Evolutionary conservation across 306 rosid species (phyloP), one percentile per base, ranked within the genome.

Genomic region (Rosa multiflora): DNA sequence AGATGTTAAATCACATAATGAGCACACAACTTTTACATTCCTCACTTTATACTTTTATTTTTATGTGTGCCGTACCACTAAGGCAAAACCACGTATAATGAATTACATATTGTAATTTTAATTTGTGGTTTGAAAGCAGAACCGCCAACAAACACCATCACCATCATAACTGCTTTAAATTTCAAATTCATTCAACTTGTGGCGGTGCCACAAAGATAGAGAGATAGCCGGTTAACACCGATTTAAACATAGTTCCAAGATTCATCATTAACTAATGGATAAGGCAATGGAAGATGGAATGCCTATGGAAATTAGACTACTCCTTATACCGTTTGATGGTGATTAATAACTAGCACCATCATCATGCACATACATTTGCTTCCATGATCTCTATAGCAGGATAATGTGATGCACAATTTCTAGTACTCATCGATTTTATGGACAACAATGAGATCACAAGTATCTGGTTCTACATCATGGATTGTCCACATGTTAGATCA

Each of bases 391-490:
- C 81, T 76, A 79, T 14, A 67, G 48, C 68, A 78, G 43, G 76
- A 76, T 53, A 83, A 82, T 53, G 53, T 78, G 82, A 76, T 29
- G 72, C 40, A 77, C 69, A 77, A 18, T 72, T 73, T 80, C 69
- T 76, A 83, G 42, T 71, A 58, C 62, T 43, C 52, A 59, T 55
- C 69, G 40, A 74, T 69, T 42, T 76, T n/a, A 76, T 55, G 80
- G 74, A 82, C 64, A 35, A 70, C 73, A 77, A 42, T 51, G 75
- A 40, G 29, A 47, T 81, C 46, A 67, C 52, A 73, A 81, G 88
- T 71, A 86, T 90, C 83, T 73, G 86, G 86, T 86, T 85, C 87
- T 80, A 13, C 82, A 79, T 82, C 81, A 70, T 86, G 83, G 77
- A 75, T 79, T 78, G 80, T 76, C 82, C 83, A 37, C 76, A 77